Base-by-base conservation (phyloP, 352 stramenopile species). In the Saprolegnia parasitica region DNA sequence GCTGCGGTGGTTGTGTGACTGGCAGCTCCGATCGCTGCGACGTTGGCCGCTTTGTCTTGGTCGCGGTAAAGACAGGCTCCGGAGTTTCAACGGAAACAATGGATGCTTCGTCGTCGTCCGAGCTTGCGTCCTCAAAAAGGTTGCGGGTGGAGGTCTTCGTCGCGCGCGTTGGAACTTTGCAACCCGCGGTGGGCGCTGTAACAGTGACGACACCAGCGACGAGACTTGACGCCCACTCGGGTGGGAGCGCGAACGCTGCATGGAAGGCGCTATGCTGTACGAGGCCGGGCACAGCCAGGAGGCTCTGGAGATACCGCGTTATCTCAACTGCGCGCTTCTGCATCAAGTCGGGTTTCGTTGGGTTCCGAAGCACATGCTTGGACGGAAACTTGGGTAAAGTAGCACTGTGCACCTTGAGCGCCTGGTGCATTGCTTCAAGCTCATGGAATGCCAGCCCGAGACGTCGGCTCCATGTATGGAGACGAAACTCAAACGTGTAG, bases 341-440 rank as follows among this genome's bases (percentile, higher is more conserved):
- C 81, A 94, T 89, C 46, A 92, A 92, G 26, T 94, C 86, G 0
- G 84, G 81, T 63, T 94, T 94, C 16, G 74, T 88, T 60, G 87
- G 88, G 72, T 91, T 93, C 32, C 83, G 84, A 20, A 87, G 68
- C 20, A 77, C 74, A 54, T 94, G 84, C 63, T 91, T 94, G 0
- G 84, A 85, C 16, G 86, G 86, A 57, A 94, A 91, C 60, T 91
- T 94, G 1, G 84, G 86, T 35, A 91, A 71, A 18, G 37, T 60
- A 2, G 73, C 29, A 39, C 78, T 76, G 35, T 80, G 81, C 4
- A 67, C 61, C 13, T 56, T 61, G 49, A 94, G 52, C 0, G 79
- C 78, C n/a, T 73, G 56, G 56, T 94, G 84, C 23, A 90, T 89
- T 24, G 78, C 79, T 62, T 91, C 82, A 55, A 90, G 86, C 52